Conservation (phyloP, 2,329 filamentous ascomycete genomes). For the Pseudogymnoascus sp. region DNA sequence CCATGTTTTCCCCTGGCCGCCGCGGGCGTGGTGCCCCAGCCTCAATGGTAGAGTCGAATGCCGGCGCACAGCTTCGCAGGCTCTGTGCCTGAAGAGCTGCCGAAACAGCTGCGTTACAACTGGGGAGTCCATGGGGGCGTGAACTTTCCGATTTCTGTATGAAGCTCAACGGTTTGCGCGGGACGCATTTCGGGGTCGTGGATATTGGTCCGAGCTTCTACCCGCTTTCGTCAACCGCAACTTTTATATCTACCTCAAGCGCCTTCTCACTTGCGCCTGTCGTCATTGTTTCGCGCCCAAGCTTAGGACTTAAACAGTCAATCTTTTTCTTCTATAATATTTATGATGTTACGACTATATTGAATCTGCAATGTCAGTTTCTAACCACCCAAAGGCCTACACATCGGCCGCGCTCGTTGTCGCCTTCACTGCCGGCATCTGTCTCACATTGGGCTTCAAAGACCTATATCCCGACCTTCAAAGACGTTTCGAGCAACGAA, state of each 20-base stretch:
- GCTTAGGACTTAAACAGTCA: not conserved
- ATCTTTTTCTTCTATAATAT: constrained; percentile 11
- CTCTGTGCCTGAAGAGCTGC: constrained; percentile 73
- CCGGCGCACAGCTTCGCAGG: constrained; percentile 49
- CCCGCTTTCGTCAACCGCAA: constrained; percentile 13
- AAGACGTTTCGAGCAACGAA: constrained; percentile 49
- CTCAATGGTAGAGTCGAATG: constrained; percentile 28
- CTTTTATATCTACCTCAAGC: constrained; percentile 18
- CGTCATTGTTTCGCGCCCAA: constrained; percentile 7
- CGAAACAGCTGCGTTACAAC: constrained; percentile 72
- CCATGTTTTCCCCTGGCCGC: constrained; percentile 32
- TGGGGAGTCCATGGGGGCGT: constrained; percentile 68
- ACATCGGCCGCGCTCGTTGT: constrained; percentile 60
- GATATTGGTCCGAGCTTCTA: constrained; percentile 10
- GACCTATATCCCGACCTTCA: constrained; percentile 74
- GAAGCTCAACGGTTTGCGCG: constrained; percentile 10
- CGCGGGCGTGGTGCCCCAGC: constrained; percentile 33
- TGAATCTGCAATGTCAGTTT: constrained; percentile 47
- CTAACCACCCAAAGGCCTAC: constrained; percentile 56
- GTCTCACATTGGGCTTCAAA: constrained; percentile 71
- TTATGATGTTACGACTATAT: constrained; percentile 14
- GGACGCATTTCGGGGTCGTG: constrained; percentile 10
- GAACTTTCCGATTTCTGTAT: constrained; percentile 16
- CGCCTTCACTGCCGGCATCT: constrained; percentile 71
- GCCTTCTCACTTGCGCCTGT: constrained; percentile 14